Evolutionary conservation across 192 early-diverging fungal species (phyloP), one percentile per base, ranked within the genome.

Genomic region (Gamsiella multidivaricata): DNA sequence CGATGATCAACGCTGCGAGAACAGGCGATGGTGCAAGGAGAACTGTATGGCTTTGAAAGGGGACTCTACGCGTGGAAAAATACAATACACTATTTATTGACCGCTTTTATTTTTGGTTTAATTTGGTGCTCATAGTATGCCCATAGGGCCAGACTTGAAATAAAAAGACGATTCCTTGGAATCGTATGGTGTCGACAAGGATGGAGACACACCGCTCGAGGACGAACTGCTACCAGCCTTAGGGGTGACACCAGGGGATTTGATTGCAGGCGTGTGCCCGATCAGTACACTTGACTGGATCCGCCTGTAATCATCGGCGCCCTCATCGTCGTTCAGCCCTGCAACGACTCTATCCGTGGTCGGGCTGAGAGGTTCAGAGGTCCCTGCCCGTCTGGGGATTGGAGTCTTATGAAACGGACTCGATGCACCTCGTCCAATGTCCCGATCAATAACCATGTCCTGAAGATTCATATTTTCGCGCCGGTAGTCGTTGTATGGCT

Each of bases 241-340:
- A 10, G 53, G 15, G 10, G 31, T 46, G 17, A n/a, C 12, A 29
- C 20, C 42, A 23, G 64, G 39, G 9, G 54, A 39, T 23, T 36
- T 41, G 8, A 56, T 2, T 3, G 54, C 9, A 18, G 36, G 17
- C 17, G 53, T 18, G 20, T 54, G 5, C 17, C 65, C 65, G 54
- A 56, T 56, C 63, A 54, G 11, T 5, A 54, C 36, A 31, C 55
- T 68, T 0, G 65, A 68, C 12, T 45, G 47, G 23, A 58, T 68
- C 54, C 41, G 56, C 54, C 18, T 39, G 43, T 56, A 67, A 22
- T 67, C 65, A 42, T 54, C 63, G 17, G 32, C 50, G 3, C 52
- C 64, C 3, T 43, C 64, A 36, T 14, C 39, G 39, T 41, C 39
- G 39, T 41, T 14, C 39, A 10, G 39, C 39, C 7, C 14, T 14